Conservation (phyloP, 345 rosid species). For the Citrus sinensis region DNA sequence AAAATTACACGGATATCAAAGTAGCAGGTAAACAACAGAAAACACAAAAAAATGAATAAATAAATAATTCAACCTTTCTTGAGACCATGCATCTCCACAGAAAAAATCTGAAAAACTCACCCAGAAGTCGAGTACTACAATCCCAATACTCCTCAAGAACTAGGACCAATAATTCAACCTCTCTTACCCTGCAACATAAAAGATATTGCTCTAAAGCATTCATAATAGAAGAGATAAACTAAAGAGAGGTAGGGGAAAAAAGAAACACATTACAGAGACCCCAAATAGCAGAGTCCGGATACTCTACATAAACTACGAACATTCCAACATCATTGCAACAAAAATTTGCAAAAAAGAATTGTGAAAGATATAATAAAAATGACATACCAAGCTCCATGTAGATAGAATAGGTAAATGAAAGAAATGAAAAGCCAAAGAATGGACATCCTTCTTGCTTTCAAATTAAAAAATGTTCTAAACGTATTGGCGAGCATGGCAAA, state of each 20-base stretch:
- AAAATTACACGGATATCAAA: background rate
- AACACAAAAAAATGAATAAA: background rate
- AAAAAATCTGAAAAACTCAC: too few relatives aligned
- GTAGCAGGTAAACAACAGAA: background rate
- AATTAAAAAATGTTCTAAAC: constrained; percentile 32
- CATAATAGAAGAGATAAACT: too few relatives aligned
- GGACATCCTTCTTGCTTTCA: constrained; percentile 69
- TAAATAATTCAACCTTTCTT: constrained; percentile 63
- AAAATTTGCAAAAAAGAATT: background rate
- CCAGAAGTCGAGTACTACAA: too few relatives aligned
- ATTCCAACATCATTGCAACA: too few relatives aligned
- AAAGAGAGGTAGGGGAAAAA: too few relatives aligned
- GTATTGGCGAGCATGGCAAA: constrained; percentile 49
- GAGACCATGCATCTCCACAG: background rate
- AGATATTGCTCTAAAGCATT: too few relatives aligned
- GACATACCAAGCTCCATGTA: constrained; percentile 87
- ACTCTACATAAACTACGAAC: too few relatives aligned
- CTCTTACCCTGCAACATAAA: too few relatives aligned
- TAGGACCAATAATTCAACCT: too few relatives aligned
- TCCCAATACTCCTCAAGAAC: too few relatives aligned
- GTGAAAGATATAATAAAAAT: background rate
- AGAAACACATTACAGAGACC: too few relatives aligned
- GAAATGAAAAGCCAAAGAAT: constrained; percentile 71
- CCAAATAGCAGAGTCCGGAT: too few relatives aligned
- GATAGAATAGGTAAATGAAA: constrained; percentile 56